These are phyloP conservation scores for Eucalyptus curtisii DNA, from an alignment of 345 rosid species.

Conservation along the genomic window DNA sequence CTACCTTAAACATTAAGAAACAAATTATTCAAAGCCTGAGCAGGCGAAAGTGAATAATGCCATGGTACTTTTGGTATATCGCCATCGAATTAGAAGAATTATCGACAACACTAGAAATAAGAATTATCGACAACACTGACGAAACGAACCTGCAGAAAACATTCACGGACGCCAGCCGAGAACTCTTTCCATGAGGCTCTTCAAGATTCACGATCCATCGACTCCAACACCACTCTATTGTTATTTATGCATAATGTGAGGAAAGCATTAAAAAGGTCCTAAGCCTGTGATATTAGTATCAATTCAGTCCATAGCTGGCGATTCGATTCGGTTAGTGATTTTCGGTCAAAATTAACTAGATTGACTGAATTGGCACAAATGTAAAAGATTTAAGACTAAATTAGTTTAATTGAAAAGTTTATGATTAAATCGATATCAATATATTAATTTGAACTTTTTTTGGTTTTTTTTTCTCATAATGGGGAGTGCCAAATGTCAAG, in stretches of 20 bases:
- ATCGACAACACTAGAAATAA: background rate
- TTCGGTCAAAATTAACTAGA: accelerated
- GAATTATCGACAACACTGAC: background rate
- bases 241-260: too few species aligned
- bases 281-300: accelerated
- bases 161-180: background rate
- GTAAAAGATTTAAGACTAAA: too few species aligned
- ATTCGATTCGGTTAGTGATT: too few species aligned
- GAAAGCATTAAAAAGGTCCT: too few species aligned
- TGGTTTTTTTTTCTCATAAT: too few species aligned
- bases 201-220: background rate
- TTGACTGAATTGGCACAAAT: too few species aligned
- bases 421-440: accelerated
- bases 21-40: background rate
- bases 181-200: background rate
- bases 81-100: background rate
- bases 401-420: accelerated
- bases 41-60: background rate
- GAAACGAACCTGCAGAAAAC: background rate
- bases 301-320: accelerated
- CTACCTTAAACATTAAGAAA: background rate
- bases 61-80: background rate
- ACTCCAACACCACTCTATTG: too few species aligned
- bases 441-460: too few species aligned
- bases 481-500: background rate